Evolutionary conservation across 768 basidiomycete species (phyloP).

Genomic region (Neoboletus brunneissimus): DNA sequence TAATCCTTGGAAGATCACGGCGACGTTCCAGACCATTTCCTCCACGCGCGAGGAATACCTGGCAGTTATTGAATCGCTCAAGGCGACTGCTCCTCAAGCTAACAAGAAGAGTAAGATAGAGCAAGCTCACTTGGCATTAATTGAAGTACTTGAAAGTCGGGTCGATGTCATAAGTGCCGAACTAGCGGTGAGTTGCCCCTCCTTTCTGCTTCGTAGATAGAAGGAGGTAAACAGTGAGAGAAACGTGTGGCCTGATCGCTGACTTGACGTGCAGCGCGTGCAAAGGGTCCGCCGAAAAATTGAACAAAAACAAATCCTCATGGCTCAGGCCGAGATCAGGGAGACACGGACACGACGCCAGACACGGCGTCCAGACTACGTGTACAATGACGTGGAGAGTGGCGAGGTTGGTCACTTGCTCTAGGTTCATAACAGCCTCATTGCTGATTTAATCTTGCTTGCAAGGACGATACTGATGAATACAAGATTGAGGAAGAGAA

Average conservation of each 20-base stretch:
- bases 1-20: conserved; percentile 87
- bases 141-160: conserved; percentile 60
- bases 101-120: conserved; percentile 58
- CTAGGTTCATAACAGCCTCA: conserved; percentile 18
- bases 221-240: conserved; percentile 9
- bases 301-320: conserved; percentile 59
- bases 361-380: conserved; percentile 76
- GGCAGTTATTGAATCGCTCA: conserved; percentile 59
- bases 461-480: conserved; percentile 61
- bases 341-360: conserved; percentile 76
- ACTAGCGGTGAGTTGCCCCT: conserved; percentile 54
- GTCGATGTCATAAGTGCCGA: conserved; percentile 67
- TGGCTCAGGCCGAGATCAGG: conserved; percentile 75
- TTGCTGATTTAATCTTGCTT: conserved; percentile 19
- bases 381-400: conserved; percentile 67
- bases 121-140: conserved; percentile 56
- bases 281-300: conserved; percentile 67
- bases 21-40: conserved; percentile 69
- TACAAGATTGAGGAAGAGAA: conserved; percentile 65
- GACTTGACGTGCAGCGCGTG: conserved; percentile 53
- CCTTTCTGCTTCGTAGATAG: conserved; percentile 9
- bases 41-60: conserved; percentile 74
- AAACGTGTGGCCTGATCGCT: conserved; percentile 19
- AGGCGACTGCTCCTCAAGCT: conserved; percentile 45
- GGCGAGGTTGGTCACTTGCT: conserved; percentile 43